These are phyloP conservation scores for Ophiostoma ulmi DNA, from an alignment of 2,329 filamentous ascomycete species.

Conservation along the genomic window DNA sequence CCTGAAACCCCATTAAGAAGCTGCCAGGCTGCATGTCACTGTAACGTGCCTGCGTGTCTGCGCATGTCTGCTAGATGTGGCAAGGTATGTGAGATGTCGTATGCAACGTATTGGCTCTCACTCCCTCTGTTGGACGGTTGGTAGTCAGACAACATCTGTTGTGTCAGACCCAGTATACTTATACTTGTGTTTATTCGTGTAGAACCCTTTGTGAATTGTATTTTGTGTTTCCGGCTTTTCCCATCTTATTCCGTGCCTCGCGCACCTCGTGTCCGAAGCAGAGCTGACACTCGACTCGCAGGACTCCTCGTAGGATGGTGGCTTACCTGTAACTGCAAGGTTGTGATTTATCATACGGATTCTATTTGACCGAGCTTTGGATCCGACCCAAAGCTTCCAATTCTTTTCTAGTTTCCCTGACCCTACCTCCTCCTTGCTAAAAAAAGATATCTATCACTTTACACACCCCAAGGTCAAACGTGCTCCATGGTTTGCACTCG, in stretches of 20 bases:
- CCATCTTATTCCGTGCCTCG: not conserved
- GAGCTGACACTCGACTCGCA: not conserved
- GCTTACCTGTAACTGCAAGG: not conserved
- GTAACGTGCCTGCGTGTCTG: slow-evolving; percentile 6
- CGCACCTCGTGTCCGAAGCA: slow-evolving; percentile 10
- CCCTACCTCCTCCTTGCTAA: not conserved
- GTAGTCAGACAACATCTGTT: not conserved
- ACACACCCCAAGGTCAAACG: not conserved
- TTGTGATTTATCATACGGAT: not conserved
- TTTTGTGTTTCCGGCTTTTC: slow-evolving; percentile 2
- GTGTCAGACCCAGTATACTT: not conserved
- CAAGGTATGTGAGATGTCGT: not conserved
- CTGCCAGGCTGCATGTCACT: not conserved
- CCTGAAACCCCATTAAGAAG: not conserved
- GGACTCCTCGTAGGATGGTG: not conserved
- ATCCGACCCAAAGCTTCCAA: not conserved
- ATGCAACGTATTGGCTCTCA: not conserved
- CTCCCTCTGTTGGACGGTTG: not conserved
- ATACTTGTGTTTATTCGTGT: not conserved
- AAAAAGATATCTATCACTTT: not conserved
- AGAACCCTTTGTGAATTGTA: not conserved
- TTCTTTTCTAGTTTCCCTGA: not conserved
- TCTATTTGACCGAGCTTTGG: not conserved
- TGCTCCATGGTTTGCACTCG: not conserved
- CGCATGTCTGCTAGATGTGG: not conserved